Conservation (phyloP, 1,284 basidiomycete species). For the Pseudozyma flocculosa region DNA sequence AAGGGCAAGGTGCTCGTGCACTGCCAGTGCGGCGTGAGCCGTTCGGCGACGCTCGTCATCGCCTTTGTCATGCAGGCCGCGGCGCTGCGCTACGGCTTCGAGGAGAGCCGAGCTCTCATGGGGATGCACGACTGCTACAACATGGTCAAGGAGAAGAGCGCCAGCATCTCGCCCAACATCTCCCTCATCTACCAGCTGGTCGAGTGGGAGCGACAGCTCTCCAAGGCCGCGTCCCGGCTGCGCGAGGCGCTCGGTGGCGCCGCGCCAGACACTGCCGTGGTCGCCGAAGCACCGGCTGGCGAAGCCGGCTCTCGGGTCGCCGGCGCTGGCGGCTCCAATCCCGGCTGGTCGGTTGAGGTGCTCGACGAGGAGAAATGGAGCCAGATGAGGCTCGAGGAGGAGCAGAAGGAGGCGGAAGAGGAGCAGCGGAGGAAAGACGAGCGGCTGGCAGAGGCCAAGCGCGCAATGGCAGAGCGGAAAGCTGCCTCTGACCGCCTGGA, state of each 20-base stretch:
- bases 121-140: conserved; percentile 91
- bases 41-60: conserved; percentile 88
- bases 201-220: conserved; percentile 82
- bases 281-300: background rate
- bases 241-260: conserved; percentile 23
- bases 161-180: conserved; percentile 69
- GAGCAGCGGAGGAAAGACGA: conserved; percentile 27
- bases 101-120: conserved; percentile 28
- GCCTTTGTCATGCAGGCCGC: conserved; percentile 94
- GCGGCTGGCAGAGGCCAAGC: conserved; percentile 27
- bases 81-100: conserved; percentile 64
- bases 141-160: conserved; percentile 64
- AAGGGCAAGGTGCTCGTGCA: conserved; percentile 47
- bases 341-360: conserved; percentile 43
- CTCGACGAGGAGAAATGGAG: conserved; percentile 54
- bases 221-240: conserved; percentile 27
- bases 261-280: background rate
- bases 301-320: background rate
- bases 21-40: conserved; percentile 86
- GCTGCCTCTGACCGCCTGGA: conserved; percentile 32
- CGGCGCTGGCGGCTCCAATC: background rate
- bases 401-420: conserved; percentile 43
- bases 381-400: conserved; percentile 46
- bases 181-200: conserved; percentile 94
- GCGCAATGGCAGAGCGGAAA: conserved; percentile 22